Conservation (phyloP, 2,329 filamentous ascomycete species). For the Podosphaera fusca region DNA sequence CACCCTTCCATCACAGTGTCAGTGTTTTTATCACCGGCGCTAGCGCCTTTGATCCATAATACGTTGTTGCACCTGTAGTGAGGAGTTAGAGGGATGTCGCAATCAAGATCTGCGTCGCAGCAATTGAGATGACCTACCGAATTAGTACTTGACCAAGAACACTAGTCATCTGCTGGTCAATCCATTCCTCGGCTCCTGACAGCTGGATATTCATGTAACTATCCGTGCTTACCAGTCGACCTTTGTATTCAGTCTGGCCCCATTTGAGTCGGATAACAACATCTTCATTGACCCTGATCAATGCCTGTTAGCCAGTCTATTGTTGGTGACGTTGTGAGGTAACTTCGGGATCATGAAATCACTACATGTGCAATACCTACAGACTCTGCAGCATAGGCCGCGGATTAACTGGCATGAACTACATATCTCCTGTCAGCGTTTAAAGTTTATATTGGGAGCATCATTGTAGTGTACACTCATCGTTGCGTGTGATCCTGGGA, state of each 20-base stretch:
- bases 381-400: conserved; percentile 88
- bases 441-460: no score
- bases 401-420: conserved; percentile 89
- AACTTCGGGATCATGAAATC: neutral
- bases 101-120: neutral
- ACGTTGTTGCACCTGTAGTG: conserved; percentile 70
- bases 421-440: neutral
- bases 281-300: conserved; percentile 56
- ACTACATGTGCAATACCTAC: conserved; percentile 25
- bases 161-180: conserved; percentile 67
- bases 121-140: conserved; percentile 28
- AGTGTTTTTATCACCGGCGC: conserved; percentile 22
- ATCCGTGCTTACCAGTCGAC: conserved; percentile 75
- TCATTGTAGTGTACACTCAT: no score
- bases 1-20: conserved; percentile 35
- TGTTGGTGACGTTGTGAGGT: neutral
- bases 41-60: conserved; percentile 57
- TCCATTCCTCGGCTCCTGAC: conserved; percentile 73
- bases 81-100: neutral
- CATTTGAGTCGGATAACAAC: conserved; percentile 89
- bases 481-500: no score
- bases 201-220: conserved; percentile 99
- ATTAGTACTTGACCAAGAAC: conserved; percentile 80
- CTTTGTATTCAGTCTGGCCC: conserved; percentile 95
- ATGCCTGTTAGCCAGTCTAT: neutral